Evolutionary conservation across 805 yeast species (phyloP), one percentile per base, ranked within the genome.

Genomic region (Saccharomycopsis malanga): DNA sequence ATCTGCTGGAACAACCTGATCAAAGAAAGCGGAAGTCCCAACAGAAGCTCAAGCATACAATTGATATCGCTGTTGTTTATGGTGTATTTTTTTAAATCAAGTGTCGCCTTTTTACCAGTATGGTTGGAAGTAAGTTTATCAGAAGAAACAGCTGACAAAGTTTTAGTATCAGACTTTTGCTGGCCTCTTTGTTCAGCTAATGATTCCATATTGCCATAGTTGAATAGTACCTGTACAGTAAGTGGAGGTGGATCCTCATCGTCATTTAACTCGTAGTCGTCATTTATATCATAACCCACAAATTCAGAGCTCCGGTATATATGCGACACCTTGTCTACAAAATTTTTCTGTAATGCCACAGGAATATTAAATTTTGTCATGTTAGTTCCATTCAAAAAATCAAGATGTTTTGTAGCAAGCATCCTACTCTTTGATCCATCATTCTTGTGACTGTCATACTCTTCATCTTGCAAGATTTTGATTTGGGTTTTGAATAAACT

Each of bases 31-130:
- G 74, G 75, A 34, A 71, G 58, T 2, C 74, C 75, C 52, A 70
- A 69, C 20, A 70, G 58, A 1, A 73, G 73, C 52, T 70, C 74
- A 4, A 73, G 69, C 14, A 74, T 72, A 54, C 69, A 68, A 52
- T 68, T 64, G 44, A 68, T 73, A 54, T 70, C 72, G 34, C 27
- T 25, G 18, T 10, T 27, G 18, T 32, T 32, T 7, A 32, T 9
- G 6, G 36, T 32, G 5, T 18, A 12, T 6, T n/a, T 7, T 32
- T 32, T 32, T n/a, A 5, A 6, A 5, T 18, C 36, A 12, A 6
- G 18, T 14, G 5, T n/a, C 12, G 9, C 18, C 17, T 32, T 32
- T 12, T 12, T 12, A 27, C 12, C 30, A 9, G 12, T 27, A 27
- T 27, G 12, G 17, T 32, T 21, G 9, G 42, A 24, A 10, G 18